A percentile compares a stretch with the other conserved stretches of the same genome.
Conservation (phyloP, 208 protist genomes). For the Leishmania martiniquensis region DNA sequence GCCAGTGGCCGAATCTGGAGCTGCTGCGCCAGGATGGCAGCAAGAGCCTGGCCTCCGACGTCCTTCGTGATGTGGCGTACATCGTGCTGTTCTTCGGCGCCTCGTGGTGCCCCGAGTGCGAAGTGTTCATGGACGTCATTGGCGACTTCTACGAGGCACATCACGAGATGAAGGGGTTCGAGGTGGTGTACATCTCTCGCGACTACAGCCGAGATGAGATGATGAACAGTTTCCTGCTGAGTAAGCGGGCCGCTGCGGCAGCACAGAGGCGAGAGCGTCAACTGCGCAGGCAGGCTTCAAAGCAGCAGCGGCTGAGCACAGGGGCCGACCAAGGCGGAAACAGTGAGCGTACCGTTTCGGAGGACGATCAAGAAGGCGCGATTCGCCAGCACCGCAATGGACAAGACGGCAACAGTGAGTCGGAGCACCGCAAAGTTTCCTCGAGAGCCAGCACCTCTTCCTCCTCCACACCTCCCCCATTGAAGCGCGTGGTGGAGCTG, state of each 20-base stretch:
- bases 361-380: not conserved
- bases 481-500: constrained; percentile 30
- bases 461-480: constrained; percentile 12
- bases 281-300: not conserved
- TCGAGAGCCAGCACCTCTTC: not conserved
- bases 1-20: constrained; percentile 43
- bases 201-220: constrained; percentile 32
- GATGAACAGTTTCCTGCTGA: constrained; percentile 19
- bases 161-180: constrained; percentile 25
- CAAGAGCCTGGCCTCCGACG: constrained; percentile 25
- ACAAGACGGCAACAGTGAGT: not conserved
- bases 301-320: not conserved
- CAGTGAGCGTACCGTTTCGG: no score
- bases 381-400: not conserved
- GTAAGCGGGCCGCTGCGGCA: constrained; percentile 8
- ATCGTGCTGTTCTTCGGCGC: constrained; percentile 43
- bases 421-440: not conserved
- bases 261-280: constrained; percentile 8
- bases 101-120: constrained; percentile 23
- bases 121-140: constrained; percentile 23
- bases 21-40: constrained; percentile 37
- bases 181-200: constrained; percentile 28
- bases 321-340: not conserved
- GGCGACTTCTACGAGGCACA: constrained; percentile 33
- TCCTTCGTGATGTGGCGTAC: constrained; percentile 22